Base-by-base conservation (phyloP, 345 rosid species). In the Bruguiera sexangula region DNA sequence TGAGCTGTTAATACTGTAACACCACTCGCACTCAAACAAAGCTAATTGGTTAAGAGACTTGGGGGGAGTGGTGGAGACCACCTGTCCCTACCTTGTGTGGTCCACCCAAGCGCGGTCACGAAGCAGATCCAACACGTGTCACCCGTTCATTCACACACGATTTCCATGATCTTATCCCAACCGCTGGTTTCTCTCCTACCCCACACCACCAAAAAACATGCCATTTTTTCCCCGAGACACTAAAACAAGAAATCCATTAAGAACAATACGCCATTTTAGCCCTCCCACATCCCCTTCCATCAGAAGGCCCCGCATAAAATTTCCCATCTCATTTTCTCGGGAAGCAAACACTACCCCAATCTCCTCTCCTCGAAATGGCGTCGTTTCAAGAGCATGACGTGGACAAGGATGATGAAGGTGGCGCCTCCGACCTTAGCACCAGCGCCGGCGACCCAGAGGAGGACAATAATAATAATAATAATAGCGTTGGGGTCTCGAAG, bases 361-460 rank as follows among this genome's bases (percentile, higher is more conserved):
- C 46, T 10, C 46, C 46, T 39, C 46, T 39, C 46, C 46, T 34
- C 0, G 54, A 67, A 60, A 53, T 76, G 73, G 59, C 39, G 20
- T 66, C 63, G 20, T 70, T 55, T 43, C 61, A 37, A 39, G 56
- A 46, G 31, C 37, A 37, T 8, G 67, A 65, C 64, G 62, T 72
- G 71, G 79, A 77, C 36, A 74, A 19, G 7, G 76, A 71, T 29
- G 82, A 80, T 19, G 79, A 73, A 16, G 81, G 67, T 21, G 84
- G 62, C 65, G 21, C 66, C 26, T 81, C 86, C 62, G 84, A 83
- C 69, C 76, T 77, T 54, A 83, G 85, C 82, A 79, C 83, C 22
- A 74, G 78, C 72, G 67, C 70, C 3, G 83, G 82, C 21, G 81
- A 64, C 58, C 69, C 53, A 21, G 72, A 66, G 19, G 64, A 67